Percentiles rank a stretch among this genome's conserved stretches.
These are phyloP conservation scores for Lomentospora prolificans DNA, from an alignment of 2,329 filamentous ascomycete genomes.

Conservation along the genomic window DNA sequence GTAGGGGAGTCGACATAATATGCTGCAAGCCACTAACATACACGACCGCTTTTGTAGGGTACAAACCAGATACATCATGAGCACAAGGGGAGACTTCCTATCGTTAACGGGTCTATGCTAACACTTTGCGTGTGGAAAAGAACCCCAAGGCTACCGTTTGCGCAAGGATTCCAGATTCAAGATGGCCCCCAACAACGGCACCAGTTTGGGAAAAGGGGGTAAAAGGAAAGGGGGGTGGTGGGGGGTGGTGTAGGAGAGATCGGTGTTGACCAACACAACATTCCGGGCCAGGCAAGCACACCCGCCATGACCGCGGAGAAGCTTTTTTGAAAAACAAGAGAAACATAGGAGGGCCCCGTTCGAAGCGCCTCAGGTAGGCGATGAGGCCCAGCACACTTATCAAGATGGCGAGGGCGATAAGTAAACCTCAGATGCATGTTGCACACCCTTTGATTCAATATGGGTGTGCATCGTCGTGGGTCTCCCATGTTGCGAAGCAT, in stretches of 20 bases:
- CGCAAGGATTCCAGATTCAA: background rate
- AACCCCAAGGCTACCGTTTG: background rate
- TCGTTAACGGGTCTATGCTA: background rate
- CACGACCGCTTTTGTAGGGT: background rate
- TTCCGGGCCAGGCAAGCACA: background rate
- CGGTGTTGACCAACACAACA: background rate
- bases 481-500: background rate
- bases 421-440: background rate
- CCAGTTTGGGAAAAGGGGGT: constrained; percentile 2
- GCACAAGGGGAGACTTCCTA: background rate
- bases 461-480: background rate
- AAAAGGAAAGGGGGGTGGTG: no score
- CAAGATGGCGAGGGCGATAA: background rate
- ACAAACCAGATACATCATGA: background rate
- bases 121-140: background rate
- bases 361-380: background rate
- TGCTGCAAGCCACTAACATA: background rate
- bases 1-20: background rate
- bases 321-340: background rate
- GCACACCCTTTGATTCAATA: background rate
- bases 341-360: background rate
- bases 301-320: background rate
- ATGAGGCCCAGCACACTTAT: background rate
- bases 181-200: constrained; percentile 6
- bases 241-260: background rate